phyloP scores from a whole-genome alignment of 257 asterid species.

The Fraxinus pennsylvanica region DNA sequence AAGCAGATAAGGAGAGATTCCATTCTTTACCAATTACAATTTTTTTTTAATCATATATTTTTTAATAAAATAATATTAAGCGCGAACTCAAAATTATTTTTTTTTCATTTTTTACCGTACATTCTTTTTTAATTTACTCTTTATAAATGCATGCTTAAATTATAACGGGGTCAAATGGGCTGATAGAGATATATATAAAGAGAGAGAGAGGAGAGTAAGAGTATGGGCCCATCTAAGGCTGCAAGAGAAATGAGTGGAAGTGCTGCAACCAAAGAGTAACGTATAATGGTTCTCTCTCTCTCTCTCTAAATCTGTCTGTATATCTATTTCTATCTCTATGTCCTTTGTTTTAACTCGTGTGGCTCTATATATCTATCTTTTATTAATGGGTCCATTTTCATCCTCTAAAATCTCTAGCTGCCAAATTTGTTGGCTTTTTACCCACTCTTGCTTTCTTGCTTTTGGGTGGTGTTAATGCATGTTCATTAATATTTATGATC shows the following conservation, averaged over 20 bases:
- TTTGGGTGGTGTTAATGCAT: constrained; percentile 35
- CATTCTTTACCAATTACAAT: no score
- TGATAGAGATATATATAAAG: neutral
- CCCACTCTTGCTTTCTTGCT: constrained; percentile 21
- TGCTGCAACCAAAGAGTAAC: constrained; percentile 50
- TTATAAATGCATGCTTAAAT: no score
- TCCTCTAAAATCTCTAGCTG: constrained; percentile 16
- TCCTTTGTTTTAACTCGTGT: constrained; percentile 29
- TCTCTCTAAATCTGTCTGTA: constrained; percentile 9
- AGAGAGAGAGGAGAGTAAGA: constrained; percentile 16
- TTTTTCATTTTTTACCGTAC: no score
- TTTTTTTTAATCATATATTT: no score
- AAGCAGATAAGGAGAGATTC: constrained; percentile 29
- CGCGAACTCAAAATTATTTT: no score
- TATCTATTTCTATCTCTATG: neutral
- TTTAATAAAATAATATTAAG: no score
- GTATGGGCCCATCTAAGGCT: constrained; percentile 74
- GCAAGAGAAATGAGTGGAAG: constrained; percentile 83
- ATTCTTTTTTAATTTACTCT: no score
- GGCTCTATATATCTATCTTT: constrained; percentile 32
- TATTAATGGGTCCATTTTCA: constrained; percentile 52
- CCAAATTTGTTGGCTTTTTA: constrained; percentile 33
- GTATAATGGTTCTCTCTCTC: constrained; percentile 8
- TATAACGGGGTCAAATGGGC: no score
- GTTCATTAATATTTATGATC: constrained; percentile 34